phyloP scores from a whole-genome alignment of 2,329 filamentous ascomycete species.

The Polychaeton citri region DNA sequence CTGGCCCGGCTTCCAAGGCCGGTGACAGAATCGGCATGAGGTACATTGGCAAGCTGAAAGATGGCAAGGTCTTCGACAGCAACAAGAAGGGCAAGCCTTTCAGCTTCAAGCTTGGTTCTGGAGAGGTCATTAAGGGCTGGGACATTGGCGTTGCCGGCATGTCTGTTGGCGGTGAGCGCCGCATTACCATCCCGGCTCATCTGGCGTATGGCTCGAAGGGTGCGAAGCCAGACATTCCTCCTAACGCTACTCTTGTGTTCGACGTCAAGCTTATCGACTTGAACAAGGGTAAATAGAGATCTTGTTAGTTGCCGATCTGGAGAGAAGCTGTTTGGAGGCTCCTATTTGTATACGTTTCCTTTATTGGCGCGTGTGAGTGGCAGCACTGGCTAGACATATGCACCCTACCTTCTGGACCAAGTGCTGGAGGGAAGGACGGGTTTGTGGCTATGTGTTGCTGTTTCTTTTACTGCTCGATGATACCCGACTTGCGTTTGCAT shows the following conservation, averaged over 20 bases:
- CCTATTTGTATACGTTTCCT: too few relatives aligned
- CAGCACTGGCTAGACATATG: background rate
- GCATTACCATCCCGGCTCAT: constrained; percentile 74
- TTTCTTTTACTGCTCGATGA: constrained; percentile 6
- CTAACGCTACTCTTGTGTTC: constrained; percentile 83
- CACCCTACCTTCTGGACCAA: constrained; percentile 22
- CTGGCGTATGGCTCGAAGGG: constrained; percentile 79
- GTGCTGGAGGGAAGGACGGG: constrained; percentile 25
- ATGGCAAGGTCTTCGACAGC: constrained; percentile 90
- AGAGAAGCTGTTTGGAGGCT: too few relatives aligned
- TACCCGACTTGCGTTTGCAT: constrained; percentile 14
- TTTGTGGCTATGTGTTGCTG: constrained; percentile 4
- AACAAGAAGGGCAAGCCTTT: constrained; percentile 99
- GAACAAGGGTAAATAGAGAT: constrained; percentile 27
- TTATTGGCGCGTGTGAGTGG: too few relatives aligned
- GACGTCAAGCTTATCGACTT: constrained; percentile 48
- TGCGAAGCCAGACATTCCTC: constrained; percentile 63
- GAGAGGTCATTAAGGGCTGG: constrained; percentile 98
- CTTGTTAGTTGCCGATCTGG: too few relatives aligned
- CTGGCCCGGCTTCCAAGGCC: constrained; percentile 73
- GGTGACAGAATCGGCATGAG: constrained; percentile 86
- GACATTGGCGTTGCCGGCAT: constrained; percentile 90
- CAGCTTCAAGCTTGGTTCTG: constrained; percentile 83
- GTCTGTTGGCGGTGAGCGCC: constrained; percentile 83
- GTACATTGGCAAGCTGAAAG: constrained; percentile 89